phyloP scores from a whole-genome alignment of 2,329 filamentous ascomycete genomes.

The Paecilomyces niveus region DNA sequence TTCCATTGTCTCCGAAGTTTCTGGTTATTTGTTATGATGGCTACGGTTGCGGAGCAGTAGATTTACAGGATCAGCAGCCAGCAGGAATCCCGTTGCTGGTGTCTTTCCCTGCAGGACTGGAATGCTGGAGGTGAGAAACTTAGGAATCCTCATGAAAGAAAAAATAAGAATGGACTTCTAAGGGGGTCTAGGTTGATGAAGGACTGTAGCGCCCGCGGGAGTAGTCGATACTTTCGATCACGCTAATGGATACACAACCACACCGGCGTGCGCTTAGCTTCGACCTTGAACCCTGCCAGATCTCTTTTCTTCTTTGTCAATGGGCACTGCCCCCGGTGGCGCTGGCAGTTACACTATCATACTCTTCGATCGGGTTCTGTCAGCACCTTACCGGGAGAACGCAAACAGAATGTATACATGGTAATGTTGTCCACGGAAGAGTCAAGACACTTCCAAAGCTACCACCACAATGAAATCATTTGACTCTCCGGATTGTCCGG shows the following conservation, averaged over 20 bases:
- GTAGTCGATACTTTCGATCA: not conserved
- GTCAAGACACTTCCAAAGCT: not conserved
- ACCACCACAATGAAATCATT: not conserved
- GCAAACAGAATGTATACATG: not conserved
- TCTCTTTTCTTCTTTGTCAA: not conserved
- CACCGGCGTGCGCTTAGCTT: not conserved
- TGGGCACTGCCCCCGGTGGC: not conserved
- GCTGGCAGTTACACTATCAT: not conserved
- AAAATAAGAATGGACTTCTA: constrained; percentile 1
- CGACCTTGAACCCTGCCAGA: not conserved
- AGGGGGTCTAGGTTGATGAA: not conserved
- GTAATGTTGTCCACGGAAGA: not conserved
- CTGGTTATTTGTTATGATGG: not conserved
- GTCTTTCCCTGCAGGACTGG: not conserved
- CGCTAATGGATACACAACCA: not conserved
- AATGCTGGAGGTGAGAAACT: not conserved
- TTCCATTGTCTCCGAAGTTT: not conserved
- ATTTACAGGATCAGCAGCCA: too few species aligned
- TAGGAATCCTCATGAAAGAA: not conserved
- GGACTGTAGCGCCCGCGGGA: not conserved
- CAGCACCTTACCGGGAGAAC: not conserved
- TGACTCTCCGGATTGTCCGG: not conserved
- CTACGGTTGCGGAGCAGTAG: not conserved
- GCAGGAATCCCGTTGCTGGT: not conserved
- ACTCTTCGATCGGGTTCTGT: not conserved